A percentile compares a stretch with the other conserved stretches of the same genome.
phyloP scores from a whole-genome alignment of 23 red algal species.

The Gracilaria domingensis region DNA sequence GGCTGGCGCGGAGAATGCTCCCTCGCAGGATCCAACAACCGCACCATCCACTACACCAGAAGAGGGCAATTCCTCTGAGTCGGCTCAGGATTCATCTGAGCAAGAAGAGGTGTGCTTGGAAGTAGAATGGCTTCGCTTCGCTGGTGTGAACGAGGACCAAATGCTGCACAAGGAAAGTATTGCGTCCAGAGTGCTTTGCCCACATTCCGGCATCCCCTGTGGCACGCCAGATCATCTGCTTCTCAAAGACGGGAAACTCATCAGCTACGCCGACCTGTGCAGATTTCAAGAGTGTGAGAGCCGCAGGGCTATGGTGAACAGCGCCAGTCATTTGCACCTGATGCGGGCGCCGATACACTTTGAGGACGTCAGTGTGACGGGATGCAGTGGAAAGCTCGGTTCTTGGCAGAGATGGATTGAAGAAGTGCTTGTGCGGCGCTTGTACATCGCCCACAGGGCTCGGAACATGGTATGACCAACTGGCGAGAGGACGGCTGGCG shows the following conservation, averaged over 20 bases:
- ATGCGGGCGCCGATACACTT: slow-evolving; percentile 10
- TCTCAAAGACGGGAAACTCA: not conserved
- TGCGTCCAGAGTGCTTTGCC: not conserved
- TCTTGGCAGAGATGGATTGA: slow-evolving; percentile 14
- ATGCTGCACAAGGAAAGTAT: slow-evolving; percentile 8
- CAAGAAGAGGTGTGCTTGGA: not conserved
- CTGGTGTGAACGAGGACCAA: not conserved
- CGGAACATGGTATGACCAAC: too few relatives aligned
- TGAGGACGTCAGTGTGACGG: not conserved
- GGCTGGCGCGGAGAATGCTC: not conserved
- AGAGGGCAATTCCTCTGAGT: not conserved
- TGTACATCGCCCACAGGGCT: not conserved
- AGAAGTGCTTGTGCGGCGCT: not conserved
- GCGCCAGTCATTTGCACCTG: slow-evolving; percentile 2
- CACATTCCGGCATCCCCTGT: not conserved
- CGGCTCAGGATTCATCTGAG: not conserved
- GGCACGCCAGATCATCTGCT: not conserved
- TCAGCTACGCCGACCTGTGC: not conserved
- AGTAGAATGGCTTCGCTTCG: not conserved
- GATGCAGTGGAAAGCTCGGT: slow-evolving; percentile 3
- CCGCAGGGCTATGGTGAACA: not conserved
- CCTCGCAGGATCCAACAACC: not conserved
- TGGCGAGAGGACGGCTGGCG: too few relatives aligned
- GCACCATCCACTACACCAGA: not conserved
- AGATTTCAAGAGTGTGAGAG: not conserved